These are phyloP conservation scores for Auricularia cornea DNA, from an alignment of 768 basidiomycete genomes.

Conservation along the genomic window DNA sequence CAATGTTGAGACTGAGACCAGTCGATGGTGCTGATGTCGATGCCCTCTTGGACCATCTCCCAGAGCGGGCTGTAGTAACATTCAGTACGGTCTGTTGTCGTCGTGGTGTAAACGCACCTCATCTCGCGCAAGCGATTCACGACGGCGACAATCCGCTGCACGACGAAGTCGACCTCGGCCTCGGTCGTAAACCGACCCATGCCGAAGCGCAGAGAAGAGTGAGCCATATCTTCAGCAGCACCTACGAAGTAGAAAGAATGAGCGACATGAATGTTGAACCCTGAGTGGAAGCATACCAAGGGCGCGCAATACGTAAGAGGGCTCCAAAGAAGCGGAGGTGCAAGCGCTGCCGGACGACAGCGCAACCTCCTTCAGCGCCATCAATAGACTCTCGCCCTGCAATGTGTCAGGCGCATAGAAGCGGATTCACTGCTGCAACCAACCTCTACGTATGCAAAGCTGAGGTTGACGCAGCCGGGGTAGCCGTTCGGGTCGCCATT, in stretches of 20 bases:
- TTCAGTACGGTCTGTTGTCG: conserved; percentile 6
- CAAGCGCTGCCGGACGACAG: conserved; percentile 97
- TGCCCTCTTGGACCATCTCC: conserved; percentile 99
- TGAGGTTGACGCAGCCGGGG: conserved; percentile 92
- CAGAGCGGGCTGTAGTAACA: conserved; percentile 65
- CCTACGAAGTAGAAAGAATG: conserved; percentile 38
- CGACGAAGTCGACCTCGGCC: conserved; percentile 91
- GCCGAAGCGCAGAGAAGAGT: conserved; percentile 94
- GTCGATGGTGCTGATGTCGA: conserved; percentile 90
- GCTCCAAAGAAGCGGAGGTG: conserved; percentile 96
- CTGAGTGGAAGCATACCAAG: conserved; percentile 68
- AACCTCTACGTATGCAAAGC: conserved; percentile 86
- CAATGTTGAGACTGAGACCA: conserved; percentile 53
- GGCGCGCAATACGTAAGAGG: conserved; percentile 94
- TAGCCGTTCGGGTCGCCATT: conserved; percentile 92
- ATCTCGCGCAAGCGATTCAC: conserved; percentile 87
- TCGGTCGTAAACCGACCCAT: conserved; percentile 98
- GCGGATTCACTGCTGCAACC: background rate
- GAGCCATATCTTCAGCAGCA: conserved; percentile 98
- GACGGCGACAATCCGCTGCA: conserved; percentile 77
- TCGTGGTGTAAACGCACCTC: conserved; percentile 45
- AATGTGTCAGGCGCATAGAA: background rate
- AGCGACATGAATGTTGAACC: no score
- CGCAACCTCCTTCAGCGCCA: conserved; percentile 98
- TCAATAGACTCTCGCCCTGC: conserved; percentile 82